Evolutionary conservation across 805 yeast species (phyloP), one percentile per base, ranked within the genome.

Genomic region (Jamesozyma gamospora): DNA sequence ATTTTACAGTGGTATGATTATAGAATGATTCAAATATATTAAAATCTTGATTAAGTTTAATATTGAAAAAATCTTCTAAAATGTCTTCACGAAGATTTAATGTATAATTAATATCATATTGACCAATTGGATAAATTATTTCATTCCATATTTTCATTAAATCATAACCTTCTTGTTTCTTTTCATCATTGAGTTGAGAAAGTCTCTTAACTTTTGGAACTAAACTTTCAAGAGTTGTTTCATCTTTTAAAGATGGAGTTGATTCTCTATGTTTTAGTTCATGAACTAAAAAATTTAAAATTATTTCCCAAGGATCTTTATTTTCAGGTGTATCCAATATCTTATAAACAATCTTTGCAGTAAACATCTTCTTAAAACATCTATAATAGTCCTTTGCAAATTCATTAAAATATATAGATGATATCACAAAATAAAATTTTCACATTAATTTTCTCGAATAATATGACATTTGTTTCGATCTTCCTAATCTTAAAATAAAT

Each of bases 361-460:
- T 44, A 34, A 58, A 58, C 55, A 58, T 49, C 33, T 52, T 52
- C 39, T 48, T 53, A 35, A 57, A 58, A 34, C 54, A 42, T 16
- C 55, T 50, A 34, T 56, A 57, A 34, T 56, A 53, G 19, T 55
- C 56, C n/a, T 45, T 41, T 2, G 53, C 57, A 38, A 56, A 48
- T 36, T 56, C 55, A 36, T 57, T 57, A 36, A 56, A 58, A 40
- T 52, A 58, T 38, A 55, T 42, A 5, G 60, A 52, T 2, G 53
- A 47, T 3, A 57, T 35, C 6, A 49, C 48, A 32, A 45, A 46
- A 12, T 50, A 33, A 32, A 50, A 50, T 34, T 45, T 43, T 15
- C 49, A 43, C 48, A 52, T 44, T 11, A 40, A 31, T 15, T 44
- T 43, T 28, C 44, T 40, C 10, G 42, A 44, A 12, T 32, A 33